Evolutionary conservation across 2,329 filamentous ascomycete genomes (phyloP).

Genomic region (Ascochyta lentis): DNA sequence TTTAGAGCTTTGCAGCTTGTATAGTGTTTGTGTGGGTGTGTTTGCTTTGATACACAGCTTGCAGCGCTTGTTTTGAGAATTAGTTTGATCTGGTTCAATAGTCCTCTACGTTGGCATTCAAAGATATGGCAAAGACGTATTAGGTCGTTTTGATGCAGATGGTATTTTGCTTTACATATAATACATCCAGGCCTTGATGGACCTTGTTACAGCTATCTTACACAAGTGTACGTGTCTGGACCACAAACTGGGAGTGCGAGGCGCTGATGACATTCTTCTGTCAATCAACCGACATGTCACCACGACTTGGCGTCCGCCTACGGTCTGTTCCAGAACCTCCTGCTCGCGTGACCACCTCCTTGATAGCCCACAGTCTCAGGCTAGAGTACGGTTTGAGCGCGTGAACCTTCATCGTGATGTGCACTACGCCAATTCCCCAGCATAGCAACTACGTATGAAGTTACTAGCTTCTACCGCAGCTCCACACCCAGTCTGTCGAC

Average conservation of each 20-base stretch:
- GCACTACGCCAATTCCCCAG: no score
- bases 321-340: no score
- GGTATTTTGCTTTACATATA: not conserved
- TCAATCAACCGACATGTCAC: not conserved
- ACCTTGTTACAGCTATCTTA: not conserved
- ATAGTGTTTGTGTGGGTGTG: no score
- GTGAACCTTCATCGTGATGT: no score
- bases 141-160: not conserved
- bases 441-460: no score
- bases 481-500: slow-evolving; percentile 79
- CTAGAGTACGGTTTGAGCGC: not conserved
- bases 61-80: no score
- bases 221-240: not conserved
- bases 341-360: not conserved
- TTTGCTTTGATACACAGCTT: no score
- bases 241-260: not conserved
- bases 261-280: not conserved
- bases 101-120: no score
- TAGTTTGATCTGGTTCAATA: no score
- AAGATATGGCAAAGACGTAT: not conserved
- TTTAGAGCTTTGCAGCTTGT: no score
- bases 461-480: slow-evolving; percentile 61
- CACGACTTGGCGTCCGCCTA: not conserved
- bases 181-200: not conserved
- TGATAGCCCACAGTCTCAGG: not conserved